These are phyloP conservation scores for Euptelea pleiosperma DNA, from an alignment of 164 flowering plant species.

Conservation along the genomic window DNA sequence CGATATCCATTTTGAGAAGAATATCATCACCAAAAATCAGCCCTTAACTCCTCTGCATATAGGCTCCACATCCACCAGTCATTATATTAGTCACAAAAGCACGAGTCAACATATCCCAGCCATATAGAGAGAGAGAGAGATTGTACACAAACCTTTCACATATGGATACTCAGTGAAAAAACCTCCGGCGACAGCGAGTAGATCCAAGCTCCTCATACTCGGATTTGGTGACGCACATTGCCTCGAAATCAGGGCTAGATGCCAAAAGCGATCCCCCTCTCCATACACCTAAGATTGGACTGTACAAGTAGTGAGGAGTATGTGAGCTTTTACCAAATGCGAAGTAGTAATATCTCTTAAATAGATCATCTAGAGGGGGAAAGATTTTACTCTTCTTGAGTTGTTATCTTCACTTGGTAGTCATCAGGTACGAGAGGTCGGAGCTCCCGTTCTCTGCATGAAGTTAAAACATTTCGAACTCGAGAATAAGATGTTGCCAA, in stretches of 20 bases:
- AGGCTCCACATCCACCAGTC: too few relatives aligned
- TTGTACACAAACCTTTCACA: too few relatives aligned
- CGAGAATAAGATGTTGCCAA: too few relatives aligned
- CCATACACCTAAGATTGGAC: constrained; percentile 89
- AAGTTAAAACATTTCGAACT: too few relatives aligned
- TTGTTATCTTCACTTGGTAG: constrained; percentile 67
- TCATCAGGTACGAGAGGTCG: constrained; percentile 85
- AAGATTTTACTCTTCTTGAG: constrained; percentile 73
- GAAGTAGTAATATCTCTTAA: too few relatives aligned
- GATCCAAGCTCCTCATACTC: constrained; percentile 93
- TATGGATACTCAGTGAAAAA: constrained; percentile 71
- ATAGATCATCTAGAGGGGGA: too few relatives aligned
- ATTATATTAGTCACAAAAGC: too few relatives aligned
- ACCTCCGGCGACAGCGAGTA: constrained; percentile 67
- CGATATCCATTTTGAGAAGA: too few relatives aligned
- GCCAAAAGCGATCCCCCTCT: constrained; percentile 91
- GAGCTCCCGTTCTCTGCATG: constrained; percentile 76
- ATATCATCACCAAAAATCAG: too few relatives aligned
- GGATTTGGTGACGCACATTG: constrained; percentile 83
- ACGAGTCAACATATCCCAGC: not conserved
- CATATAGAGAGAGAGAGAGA: not conserved
- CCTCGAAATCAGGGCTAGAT: constrained; percentile 83
- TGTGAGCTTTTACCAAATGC: too few relatives aligned
- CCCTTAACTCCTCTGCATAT: too few relatives aligned
- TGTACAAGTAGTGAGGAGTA: constrained; percentile 24